Conservation (phyloP, 257 asterid species). For the Henckelia pumila region DNA sequence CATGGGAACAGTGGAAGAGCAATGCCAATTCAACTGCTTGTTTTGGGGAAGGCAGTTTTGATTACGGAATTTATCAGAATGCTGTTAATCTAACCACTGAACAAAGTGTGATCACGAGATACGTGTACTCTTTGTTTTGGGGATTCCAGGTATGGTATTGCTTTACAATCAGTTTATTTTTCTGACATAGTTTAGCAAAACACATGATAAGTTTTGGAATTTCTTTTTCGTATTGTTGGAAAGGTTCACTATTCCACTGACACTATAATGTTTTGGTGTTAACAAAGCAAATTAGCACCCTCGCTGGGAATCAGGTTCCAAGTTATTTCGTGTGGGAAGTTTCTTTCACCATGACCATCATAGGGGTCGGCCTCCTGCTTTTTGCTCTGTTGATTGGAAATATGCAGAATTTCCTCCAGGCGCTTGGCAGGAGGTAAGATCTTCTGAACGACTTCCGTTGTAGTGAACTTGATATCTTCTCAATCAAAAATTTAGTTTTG, state of each 20-base stretch:
- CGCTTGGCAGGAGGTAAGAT: conserved; percentile 76
- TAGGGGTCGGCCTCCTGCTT: conserved; percentile 82
- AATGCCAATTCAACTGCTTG: conserved; percentile 58
- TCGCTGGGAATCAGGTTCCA: conserved; percentile 88
- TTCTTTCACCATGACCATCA: conserved; percentile 76
- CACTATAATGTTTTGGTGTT: background rate
- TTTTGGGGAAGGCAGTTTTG: conserved; percentile 49
- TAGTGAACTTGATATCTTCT: too few relatives aligned
- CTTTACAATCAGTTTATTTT: too few relatives aligned
- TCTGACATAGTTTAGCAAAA: too few relatives aligned
- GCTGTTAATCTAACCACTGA: conserved; percentile 65
- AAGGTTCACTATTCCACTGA: too few relatives aligned
- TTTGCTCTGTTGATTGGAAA: conserved; percentile 90
- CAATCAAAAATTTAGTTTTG: too few relatives aligned
- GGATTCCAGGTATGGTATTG: conserved; percentile 78
- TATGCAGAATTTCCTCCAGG: conserved; percentile 89
- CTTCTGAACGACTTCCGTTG: too few relatives aligned
- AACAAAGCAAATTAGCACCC: conserved; percentile 76
- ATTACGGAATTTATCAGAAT: conserved; percentile 59
- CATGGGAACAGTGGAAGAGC: conserved; percentile 56
- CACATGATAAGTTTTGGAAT: too few relatives aligned
- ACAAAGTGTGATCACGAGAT: conserved; percentile 44
- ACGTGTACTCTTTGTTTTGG: conserved; percentile 84
- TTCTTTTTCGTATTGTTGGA: too few relatives aligned
- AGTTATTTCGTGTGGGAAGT: conserved; percentile 80